Percentiles rank a stretch among this genome's conserved stretches.
Evolutionary conservation across 1,284 basidiomycete species (phyloP).

Genomic region (Cryptococcus neoformans): DNA sequence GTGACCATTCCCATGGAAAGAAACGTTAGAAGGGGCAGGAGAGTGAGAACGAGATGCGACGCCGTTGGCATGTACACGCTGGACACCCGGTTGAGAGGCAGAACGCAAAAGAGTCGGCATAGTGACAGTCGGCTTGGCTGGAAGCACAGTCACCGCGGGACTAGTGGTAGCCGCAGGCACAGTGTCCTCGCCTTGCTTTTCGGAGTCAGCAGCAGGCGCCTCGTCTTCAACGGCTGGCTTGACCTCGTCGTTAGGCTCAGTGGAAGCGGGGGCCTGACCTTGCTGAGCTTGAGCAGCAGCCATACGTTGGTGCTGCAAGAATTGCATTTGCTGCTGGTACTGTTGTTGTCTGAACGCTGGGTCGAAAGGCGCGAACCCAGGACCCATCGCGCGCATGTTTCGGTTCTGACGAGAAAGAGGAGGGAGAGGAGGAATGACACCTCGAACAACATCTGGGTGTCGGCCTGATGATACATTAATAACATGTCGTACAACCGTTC

Average conservation of each 20-base stretch:
- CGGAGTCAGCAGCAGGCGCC: constrained; percentile 2
- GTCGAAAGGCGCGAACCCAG: constrained; percentile 15
- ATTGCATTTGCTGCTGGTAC: constrained; percentile 17
- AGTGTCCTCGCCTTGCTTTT: constrained; percentile 5
- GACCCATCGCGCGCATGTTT: constrained; percentile 23
- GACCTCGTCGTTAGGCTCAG: constrained; percentile 1
- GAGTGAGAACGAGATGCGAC: constrained; percentile 41
- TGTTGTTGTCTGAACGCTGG: constrained; percentile 29
- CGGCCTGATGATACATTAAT: constrained; percentile 19
- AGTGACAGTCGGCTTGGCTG: constrained; percentile 21
- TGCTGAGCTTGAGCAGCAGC: constrained; percentile 22
- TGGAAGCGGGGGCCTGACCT: constrained; percentile 3
- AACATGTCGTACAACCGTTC: background rate
- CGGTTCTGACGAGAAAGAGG: constrained; percentile 21
- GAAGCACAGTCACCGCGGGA: constrained; percentile 17
- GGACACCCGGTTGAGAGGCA: constrained; percentile 37
- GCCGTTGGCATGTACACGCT: constrained; percentile 36
- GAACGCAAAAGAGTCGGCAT: constrained; percentile 29
- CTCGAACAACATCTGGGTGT: constrained; percentile 47
- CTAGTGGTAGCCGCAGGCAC: constrained; percentile 5
- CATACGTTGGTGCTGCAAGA: constrained; percentile 25
- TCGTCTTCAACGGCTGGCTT: background rate
- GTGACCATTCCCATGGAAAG: constrained; percentile 33
- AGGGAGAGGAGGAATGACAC: constrained; percentile 40
- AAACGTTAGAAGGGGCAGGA: constrained; percentile 36